Evolutionary conservation across 139 green algal genomes (phyloP).

Genomic region (Tetradesmus lagerheimii): DNA sequence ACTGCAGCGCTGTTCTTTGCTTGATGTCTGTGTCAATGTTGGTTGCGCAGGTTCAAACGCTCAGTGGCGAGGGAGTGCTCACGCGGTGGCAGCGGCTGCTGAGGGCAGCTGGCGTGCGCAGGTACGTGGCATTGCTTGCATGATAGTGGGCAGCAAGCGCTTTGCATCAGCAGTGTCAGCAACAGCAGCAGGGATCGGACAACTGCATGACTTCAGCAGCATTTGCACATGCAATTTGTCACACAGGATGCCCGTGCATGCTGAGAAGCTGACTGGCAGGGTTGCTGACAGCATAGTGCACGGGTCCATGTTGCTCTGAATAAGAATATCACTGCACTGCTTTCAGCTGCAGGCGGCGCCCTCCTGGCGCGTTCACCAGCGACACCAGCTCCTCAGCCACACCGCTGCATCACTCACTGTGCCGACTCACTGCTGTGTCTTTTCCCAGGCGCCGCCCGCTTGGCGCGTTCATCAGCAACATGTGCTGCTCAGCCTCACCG

Average conservation of each 20-base stretch:
- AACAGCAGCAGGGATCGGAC: too few species aligned
- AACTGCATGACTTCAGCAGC: too few species aligned
- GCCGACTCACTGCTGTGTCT: background rate
- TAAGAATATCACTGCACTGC: too few species aligned
- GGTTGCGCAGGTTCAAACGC: slow-evolving; percentile 18
- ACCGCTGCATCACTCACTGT: background rate
- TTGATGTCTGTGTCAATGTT: background rate
- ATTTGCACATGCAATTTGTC: too few species aligned
- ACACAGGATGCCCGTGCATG: too few species aligned
- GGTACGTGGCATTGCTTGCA: background rate
- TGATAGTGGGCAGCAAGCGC: background rate
- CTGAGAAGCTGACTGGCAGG: too few species aligned
- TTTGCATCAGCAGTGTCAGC: too few species aligned
- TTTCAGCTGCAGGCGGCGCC: background rate
- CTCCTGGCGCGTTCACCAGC: background rate
- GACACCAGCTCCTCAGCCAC: too few species aligned
- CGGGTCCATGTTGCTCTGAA: too few species aligned
- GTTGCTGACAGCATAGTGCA: too few species aligned
- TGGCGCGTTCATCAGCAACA: too few species aligned
- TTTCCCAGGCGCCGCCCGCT: background rate
- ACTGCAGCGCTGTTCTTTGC: background rate
- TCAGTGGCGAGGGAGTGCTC: slow-evolving; percentile 44
- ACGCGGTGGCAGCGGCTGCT: slow-evolving; percentile 23
- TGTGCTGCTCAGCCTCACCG: background rate
- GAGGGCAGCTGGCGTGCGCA: slow-evolving; percentile 5